Evolutionary conservation across 352 stramenopile genomes (phyloP), one percentile per base, ranked within the genome.

Genomic region (Phytophthora constricta): DNA sequence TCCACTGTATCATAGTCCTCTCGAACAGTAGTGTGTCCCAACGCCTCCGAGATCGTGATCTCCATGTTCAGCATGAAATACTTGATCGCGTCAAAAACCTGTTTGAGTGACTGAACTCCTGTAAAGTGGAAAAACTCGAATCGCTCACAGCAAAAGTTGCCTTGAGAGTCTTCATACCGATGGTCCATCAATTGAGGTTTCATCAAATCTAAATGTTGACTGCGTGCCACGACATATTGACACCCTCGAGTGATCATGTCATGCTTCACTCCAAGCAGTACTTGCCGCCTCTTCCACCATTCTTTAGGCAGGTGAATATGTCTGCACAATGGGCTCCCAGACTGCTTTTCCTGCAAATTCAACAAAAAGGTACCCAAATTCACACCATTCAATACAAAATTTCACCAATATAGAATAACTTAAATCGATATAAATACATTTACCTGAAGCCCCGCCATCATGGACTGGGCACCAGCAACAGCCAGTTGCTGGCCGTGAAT

Each of bases 61-160:
- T 91, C 78, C 68, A 89, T 79, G 28, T 84, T 87, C 14, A 76
- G 33, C 45, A 79, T 70, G 64, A 80, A 86, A 16, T 68, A 79
- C 10, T 77, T 48, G 8, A 86, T 58, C 11, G 74, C 67, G 14
- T 91, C 80, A 33, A 75, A 89, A n/a, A 88, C 78, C 33, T 88
- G 64, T n/a, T 72, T 73, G 23, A 87, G 65, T 3, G 73, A 86
- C 25, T 63, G 45, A 0, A 79, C 70, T 10, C 69, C 65, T 11
- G 76, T 72, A 52, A 90, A 87, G 17, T 51, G 45, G 45, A 51
- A 28, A 17, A 51, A 34, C 45, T 51, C 45, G 45, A 51, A 51
- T 28, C 45, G 13, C 22, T 51, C 45, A 10, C 45, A 51, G 45
- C 45, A 51, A 19, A 51, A 51, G 20, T 51, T 34, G 5, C 45